Base-by-base conservation (phyloP, 108 stramenopile species). In the Stephanodiscus triporus region DNA sequence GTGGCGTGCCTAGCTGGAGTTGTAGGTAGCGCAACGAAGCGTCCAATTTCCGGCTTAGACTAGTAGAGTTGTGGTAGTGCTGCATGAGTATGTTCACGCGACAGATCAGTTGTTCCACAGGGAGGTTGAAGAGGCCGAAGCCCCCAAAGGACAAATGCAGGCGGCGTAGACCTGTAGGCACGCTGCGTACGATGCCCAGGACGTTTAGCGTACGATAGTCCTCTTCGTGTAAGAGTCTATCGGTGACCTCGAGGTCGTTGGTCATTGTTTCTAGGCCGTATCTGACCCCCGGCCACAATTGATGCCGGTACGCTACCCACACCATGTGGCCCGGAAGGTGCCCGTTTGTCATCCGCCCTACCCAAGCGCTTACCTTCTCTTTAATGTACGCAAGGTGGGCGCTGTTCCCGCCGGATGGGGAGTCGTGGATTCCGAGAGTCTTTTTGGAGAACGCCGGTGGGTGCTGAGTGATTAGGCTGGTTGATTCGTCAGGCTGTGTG, bases 1-100 rank as follows among this genome's bases (percentile, higher is more conserved):
- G n/a, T n/a, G n/a, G 6, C 0, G 60, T 47, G 0, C 75, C 75
- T 45, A 38, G 19, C 36, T 76, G 68, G 9, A 77, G 32, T 43
- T 77, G 70, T 30, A 72, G 0, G 3, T 47, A 7, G n/a, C 72
- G 49, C 53, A 72, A 6, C 10, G 43, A 34, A 0, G 76, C 70
- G 6, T 2, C 17, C 1, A 77, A 27, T 10, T n/a, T 69, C 13
- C 26, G 6, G 4, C 75, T 68, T 3, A 76, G 9, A 9, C 4
- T 20, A 34, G 26, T n/a, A 9, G 57, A 24, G 2, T 27, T 22
- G 7, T 42, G 48, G 20, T 51, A 69, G 29, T 77, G 76, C 48
- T 72, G 70, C 4, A 77, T 10, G 22, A 77, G 55, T 0, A 59
- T 26, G 19, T 54, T 54, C 0, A 77, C 9, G 0, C 43, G 30